These are phyloP conservation scores for Auricularia sp. DNA, from an alignment of 768 basidiomycete species.

Conservation along the genomic window DNA sequence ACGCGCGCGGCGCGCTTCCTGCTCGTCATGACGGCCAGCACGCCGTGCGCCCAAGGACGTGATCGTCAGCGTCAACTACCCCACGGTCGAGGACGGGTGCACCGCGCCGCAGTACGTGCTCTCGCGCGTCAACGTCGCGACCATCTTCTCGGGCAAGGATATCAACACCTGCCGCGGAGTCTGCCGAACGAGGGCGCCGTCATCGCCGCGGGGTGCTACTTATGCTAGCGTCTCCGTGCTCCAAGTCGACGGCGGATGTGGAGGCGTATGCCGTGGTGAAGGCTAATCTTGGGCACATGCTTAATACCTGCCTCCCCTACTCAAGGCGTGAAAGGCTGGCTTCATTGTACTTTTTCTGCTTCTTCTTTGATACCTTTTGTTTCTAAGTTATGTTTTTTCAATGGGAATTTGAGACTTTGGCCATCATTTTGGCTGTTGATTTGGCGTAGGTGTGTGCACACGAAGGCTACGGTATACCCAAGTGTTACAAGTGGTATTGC, in stretches of 20 bases:
- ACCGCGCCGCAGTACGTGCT: slow-evolving; percentile 33
- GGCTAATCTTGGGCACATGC: neutral
- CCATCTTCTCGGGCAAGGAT: slow-evolving; percentile 21
- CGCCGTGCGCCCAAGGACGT: slow-evolving; percentile 30
- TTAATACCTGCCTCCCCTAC: neutral
- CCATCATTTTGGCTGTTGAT: too few species aligned
- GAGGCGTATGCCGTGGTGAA: slow-evolving; percentile 28
- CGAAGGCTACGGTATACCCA: too few species aligned
- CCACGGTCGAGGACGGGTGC: slow-evolving; percentile 26
- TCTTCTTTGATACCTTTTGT: too few species aligned
- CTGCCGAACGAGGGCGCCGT: slow-evolving; percentile 35
- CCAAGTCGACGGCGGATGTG: slow-evolving; percentile 35
- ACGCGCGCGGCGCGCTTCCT: slow-evolving; percentile 16
- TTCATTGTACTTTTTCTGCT: neutral
- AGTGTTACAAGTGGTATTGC: too few species aligned
- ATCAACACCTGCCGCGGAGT: slow-evolving; percentile 35
- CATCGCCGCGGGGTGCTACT: slow-evolving; percentile 29
- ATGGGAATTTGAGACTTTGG: too few species aligned
- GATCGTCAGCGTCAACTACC: slow-evolving; percentile 43
- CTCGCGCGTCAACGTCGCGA: slow-evolving; percentile 26
- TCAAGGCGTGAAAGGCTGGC: neutral
- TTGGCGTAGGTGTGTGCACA: too few species aligned
- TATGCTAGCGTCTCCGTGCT: slow-evolving; percentile 35
- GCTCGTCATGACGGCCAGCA: slow-evolving; percentile 5
- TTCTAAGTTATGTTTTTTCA: too few species aligned